Evolutionary conservation across 805 yeast species (phyloP).

Genomic region (Kluyveromyces siamensis): DNA sequence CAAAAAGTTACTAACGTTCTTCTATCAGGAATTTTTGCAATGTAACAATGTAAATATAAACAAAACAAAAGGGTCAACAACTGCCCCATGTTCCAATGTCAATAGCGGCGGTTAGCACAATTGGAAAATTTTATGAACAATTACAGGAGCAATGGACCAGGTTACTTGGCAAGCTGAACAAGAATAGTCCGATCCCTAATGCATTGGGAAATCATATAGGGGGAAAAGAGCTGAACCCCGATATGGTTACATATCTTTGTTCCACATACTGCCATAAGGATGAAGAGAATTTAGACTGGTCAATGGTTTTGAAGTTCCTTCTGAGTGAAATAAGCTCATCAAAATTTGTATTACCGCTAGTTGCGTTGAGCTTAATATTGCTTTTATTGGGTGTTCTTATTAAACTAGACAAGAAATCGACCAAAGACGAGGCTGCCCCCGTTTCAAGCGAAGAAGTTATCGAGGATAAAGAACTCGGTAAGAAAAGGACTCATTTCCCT

Average conservation of each 20-base stretch:
- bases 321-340: not conserved
- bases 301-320: not conserved
- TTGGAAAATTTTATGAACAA: not conserved
- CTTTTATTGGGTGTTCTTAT: not conserved
- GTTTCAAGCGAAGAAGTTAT: not conserved
- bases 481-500: not conserved
- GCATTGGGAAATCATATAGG: not conserved
- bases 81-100: not conserved
- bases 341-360: not conserved
- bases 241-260: not conserved
- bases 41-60: too few species aligned
- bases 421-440: not conserved
- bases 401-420: not conserved
- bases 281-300: not conserved
- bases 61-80: not conserved
- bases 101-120: not conserved
- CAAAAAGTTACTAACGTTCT: not conserved
- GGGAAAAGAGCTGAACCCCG: not conserved
- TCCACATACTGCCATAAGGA: not conserved
- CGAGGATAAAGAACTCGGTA: not conserved
- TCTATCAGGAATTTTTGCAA: too few species aligned
- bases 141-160: not conserved
- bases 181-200: not conserved
- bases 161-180: not conserved
- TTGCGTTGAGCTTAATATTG: not conserved